Percentiles rank a stretch among this genome's conserved stretches.
Evolutionary conservation across 2,329 filamentous ascomycete species (phyloP).

Genomic region (Talaromyces pinophilus): DNA sequence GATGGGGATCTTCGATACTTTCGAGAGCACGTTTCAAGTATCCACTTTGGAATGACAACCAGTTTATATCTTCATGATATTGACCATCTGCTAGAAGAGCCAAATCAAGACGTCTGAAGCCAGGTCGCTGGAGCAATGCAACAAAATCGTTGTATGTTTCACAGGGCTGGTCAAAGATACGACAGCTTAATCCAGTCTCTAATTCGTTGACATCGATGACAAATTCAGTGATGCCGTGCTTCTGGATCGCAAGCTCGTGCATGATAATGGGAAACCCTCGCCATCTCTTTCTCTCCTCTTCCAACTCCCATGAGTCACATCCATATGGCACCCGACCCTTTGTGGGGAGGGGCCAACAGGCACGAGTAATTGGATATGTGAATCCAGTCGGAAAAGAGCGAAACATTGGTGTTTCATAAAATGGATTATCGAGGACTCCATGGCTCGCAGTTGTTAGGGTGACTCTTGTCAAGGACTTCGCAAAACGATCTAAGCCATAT

Average conservation of each 20-base stretch:
- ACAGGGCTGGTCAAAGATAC: constrained; percentile 32
- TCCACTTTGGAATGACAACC: neutral
- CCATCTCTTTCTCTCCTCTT: constrained; percentile 26
- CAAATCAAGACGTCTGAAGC: constrained; percentile 34
- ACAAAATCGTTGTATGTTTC: constrained; percentile 31
- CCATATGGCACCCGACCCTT: neutral
- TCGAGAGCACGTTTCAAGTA: constrained; percentile 6
- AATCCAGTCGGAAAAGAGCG: constrained; percentile 34
- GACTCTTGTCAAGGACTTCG: constrained; percentile 36
- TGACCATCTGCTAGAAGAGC: constrained; percentile 26
- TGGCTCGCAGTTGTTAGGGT: constrained; percentile 46
- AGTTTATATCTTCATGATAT: neutral
- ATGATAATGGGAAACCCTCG: constrained; percentile 37
- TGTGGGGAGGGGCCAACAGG: constrained; percentile 26
- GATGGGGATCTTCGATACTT: neutral
- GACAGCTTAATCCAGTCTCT: constrained; percentile 34
- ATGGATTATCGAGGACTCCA: constrained; percentile 36
- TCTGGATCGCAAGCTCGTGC: constrained; percentile 29
- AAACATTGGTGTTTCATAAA: constrained; percentile 48
- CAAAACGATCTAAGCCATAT: constrained; percentile 39
- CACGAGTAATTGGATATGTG: constrained; percentile 27
- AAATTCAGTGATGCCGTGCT: constrained; percentile 38
- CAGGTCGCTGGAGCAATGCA: constrained; percentile 28
- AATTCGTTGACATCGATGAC: constrained; percentile 36
- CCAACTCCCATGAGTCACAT: constrained; percentile 24